phyloP scores from a whole-genome alignment of 805 yeast species.

The Torulaspora delbrueckii region DNA sequence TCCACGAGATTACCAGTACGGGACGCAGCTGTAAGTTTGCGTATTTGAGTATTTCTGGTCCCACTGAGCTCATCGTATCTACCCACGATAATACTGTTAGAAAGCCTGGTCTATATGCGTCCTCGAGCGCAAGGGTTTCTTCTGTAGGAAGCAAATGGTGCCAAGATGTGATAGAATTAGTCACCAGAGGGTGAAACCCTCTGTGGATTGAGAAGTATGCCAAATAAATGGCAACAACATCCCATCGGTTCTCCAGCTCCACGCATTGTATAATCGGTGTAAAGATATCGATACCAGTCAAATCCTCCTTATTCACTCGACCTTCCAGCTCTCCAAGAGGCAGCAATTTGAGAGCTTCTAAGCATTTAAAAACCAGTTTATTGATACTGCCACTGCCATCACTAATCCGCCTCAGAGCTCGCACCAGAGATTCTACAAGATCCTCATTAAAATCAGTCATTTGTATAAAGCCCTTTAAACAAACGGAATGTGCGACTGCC shows the following conservation, averaged over 20 bases:
- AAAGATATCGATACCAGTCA: constrained; percentile 13
- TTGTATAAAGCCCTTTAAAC: neutral
- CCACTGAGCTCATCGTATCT: constrained; percentile 9
- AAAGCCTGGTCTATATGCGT: constrained; percentile 17
- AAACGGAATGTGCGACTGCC: neutral
- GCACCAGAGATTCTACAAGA: constrained; percentile 6
- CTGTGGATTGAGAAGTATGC: constrained; percentile 24
- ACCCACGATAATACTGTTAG: constrained; percentile 19
- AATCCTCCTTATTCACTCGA: neutral
- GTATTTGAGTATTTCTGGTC: constrained; percentile 9
- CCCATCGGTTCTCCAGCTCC: constrained; percentile 8
- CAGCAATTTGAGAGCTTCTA: constrained; percentile 9
- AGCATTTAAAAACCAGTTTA: constrained; percentile 6
- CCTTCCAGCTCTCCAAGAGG: constrained; percentile 2
- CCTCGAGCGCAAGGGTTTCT: neutral
- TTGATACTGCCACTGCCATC: neutral
- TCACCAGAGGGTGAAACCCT: constrained; percentile 15
- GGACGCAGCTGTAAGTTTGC: constrained; percentile 12
- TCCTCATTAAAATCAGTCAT: neutral
- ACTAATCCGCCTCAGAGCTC: constrained; percentile 5
- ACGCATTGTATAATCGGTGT: constrained; percentile 10
- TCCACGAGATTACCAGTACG: constrained; percentile 19
- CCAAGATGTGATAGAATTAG: constrained; percentile 14
- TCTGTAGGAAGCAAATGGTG: constrained; percentile 1
- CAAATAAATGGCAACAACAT: constrained; percentile 19